Evolutionary conservation across 805 yeast species (phyloP).

Genomic region (Vanderwaltozyma tropicalis): DNA sequence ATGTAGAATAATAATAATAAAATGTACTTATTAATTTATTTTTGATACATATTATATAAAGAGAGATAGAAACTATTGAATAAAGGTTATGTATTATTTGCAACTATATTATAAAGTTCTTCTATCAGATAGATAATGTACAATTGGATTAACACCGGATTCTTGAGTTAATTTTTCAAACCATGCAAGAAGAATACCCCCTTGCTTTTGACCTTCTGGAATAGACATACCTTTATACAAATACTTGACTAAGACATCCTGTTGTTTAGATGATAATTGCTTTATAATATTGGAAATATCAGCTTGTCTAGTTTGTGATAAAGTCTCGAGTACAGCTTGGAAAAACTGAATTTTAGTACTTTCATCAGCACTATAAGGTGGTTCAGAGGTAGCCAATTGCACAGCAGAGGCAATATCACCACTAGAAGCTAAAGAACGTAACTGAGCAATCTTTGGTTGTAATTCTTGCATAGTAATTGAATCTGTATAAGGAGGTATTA

Average conservation of each 20-base stretch:
- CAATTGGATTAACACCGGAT: slow-evolving; percentile 83
- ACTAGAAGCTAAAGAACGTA: slow-evolving; percentile 52
- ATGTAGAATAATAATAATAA: no score
- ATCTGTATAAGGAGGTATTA: slow-evolving; percentile 45
- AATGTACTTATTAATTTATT: not conserved
- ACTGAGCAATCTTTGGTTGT: slow-evolving; percentile 42
- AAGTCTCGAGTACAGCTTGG: slow-evolving; percentile 54
- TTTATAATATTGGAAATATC: slow-evolving; percentile 58
- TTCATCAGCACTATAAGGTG: slow-evolving; percentile 75
- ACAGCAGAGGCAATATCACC: slow-evolving; percentile 69
- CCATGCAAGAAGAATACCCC: slow-evolving; percentile 83
- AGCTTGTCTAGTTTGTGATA: slow-evolving; percentile 53
- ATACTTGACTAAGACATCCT: slow-evolving; percentile 71
- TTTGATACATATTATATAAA: not conserved
- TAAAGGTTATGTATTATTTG: not conserved
- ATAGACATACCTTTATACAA: slow-evolving; percentile 77
- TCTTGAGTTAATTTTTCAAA: slow-evolving; percentile 78
- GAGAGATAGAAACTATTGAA: not conserved
- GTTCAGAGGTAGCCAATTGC: slow-evolving; percentile 48
- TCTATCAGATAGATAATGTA: slow-evolving; percentile 78
- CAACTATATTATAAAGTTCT: slow-evolving; percentile 46
- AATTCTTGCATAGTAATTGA: slow-evolving; percentile 45
- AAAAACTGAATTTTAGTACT: slow-evolving; percentile 36
- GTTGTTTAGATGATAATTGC: slow-evolving; percentile 50
- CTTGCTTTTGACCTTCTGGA: slow-evolving; percentile 70